Conservation (phyloP, 1,284 basidiomycete genomes). For the Lignosus rhinocerotis region DNA sequence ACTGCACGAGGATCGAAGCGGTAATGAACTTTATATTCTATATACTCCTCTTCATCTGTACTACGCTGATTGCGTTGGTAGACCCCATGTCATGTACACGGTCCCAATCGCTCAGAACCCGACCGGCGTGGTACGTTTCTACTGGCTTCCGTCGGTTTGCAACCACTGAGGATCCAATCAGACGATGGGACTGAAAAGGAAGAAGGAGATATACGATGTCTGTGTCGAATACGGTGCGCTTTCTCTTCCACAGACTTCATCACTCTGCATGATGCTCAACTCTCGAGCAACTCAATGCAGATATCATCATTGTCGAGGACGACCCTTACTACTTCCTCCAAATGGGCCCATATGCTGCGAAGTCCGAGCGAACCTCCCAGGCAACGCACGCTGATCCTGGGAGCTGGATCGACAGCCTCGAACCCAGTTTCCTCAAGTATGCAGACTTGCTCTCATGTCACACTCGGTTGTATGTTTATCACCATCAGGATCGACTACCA, state of each 20-base stretch:
- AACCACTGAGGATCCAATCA: conserved; percentile 26
- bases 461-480: conserved; percentile 1
- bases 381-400: conserved; percentile 33
- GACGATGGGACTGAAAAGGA: conserved; percentile 68
- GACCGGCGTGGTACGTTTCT: conserved; percentile 60
- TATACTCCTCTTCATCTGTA: background rate
- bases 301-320: conserved; percentile 76
- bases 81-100: conserved; percentile 77
- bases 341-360: conserved; percentile 51
- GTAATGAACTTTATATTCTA: conserved; percentile 19
- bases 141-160: background rate
- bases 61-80: conserved; percentile 27
- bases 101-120: conserved; percentile 82
- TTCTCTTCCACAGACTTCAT: too few relatives aligned
- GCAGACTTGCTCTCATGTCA: background rate
- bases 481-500: conserved; percentile 64
- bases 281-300: conserved; percentile 31
- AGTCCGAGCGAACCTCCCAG: conserved; percentile 39
- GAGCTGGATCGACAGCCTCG: conserved; percentile 54
- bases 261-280: background rate
- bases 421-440: conserved; percentile 69
- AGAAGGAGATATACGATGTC: conserved; percentile 78
- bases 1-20: conserved; percentile 48
- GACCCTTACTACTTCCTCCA: conserved; percentile 85
- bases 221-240: conserved; percentile 72